Evolutionary conservation across 1,284 basidiomycete genomes (phyloP).

Genomic region (Microbotryum violaceum): DNA sequence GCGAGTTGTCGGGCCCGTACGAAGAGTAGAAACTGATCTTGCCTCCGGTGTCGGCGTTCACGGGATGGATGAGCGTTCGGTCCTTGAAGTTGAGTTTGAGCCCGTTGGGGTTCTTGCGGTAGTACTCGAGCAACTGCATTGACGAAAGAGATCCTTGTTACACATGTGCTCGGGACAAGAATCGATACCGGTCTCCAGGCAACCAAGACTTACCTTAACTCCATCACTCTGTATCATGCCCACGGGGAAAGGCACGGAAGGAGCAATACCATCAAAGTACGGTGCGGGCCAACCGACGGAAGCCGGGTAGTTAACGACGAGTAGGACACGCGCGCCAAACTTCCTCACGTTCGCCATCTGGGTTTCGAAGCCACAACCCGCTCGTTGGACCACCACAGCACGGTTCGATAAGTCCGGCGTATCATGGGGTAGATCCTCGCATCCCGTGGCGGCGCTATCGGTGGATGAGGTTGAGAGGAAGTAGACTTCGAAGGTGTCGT

Average conservation of each 20-base stretch:
- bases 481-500: conserved; percentile 35
- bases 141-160: too few species aligned
- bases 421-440: conserved; percentile 48
- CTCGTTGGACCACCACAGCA: conserved; percentile 50
- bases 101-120: neutral
- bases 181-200: neutral
- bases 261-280: too few species aligned
- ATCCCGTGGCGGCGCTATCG: conserved; percentile 47
- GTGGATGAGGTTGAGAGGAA: conserved; percentile 38
- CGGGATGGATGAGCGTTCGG: conserved; percentile 17
- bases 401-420: conserved; percentile 51
- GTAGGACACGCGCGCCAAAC: conserved; percentile 15
- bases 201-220: neutral
- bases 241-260: too few species aligned
- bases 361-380: conserved; percentile 40
- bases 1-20: too few species aligned
- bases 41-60: conserved; percentile 48
- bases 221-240: too few species aligned
- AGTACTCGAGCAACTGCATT: conserved; percentile 16
- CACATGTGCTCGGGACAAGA: too few species aligned
- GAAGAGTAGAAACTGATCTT: conserved; percentile 39
- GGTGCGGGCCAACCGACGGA: too few species aligned
- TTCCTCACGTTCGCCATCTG: conserved; percentile 18
- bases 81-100: conserved; percentile 4
- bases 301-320: too few species aligned